These are phyloP conservation scores for Metschnikowia matae DNA, from an alignment of 805 yeast genomes.

Conservation along the genomic window DNA sequence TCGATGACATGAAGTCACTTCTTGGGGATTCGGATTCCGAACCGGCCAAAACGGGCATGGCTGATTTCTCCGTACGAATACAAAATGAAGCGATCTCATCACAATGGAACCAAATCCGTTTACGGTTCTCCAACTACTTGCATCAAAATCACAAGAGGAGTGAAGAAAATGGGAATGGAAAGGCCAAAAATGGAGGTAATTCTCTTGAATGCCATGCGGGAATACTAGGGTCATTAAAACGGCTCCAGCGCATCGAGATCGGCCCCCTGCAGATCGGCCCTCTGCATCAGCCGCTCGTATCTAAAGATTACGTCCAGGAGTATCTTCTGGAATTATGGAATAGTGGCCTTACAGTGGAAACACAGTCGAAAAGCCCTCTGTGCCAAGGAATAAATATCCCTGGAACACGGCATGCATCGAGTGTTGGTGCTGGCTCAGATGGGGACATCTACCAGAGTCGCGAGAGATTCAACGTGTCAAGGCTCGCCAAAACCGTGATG, in stretches of 20 bases:
- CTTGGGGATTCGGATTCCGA: constrained; percentile 4
- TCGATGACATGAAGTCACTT: constrained; percentile 32
- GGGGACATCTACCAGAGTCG: not conserved
- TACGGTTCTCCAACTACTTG: constrained; percentile 24
- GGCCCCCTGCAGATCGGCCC: not conserved
- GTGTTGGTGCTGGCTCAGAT: not conserved
- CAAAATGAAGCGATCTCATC: constrained; percentile 35
- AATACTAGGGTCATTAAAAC: constrained; percentile 7
- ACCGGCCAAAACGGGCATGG: not conserved
- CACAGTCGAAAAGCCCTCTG: not conserved
- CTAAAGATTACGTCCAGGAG: not conserved
- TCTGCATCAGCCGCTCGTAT: not conserved
- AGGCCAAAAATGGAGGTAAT: not conserved
- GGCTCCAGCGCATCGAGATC: not conserved
- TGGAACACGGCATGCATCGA: not conserved
- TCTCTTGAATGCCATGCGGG: constrained; percentile 9
- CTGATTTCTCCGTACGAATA: constrained; percentile 25
- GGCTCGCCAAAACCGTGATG: not conserved
- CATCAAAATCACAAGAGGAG: not conserved
- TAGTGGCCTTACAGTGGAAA: not conserved
- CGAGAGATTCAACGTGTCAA: not conserved
- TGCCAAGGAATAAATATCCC: not conserved
- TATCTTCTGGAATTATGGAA: not conserved
- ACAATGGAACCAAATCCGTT: constrained; percentile 35
- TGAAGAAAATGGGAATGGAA: not conserved